Conservation (phyloP, 2,329 filamentous ascomycete genomes). For the Exophiala alcalophila region DNA sequence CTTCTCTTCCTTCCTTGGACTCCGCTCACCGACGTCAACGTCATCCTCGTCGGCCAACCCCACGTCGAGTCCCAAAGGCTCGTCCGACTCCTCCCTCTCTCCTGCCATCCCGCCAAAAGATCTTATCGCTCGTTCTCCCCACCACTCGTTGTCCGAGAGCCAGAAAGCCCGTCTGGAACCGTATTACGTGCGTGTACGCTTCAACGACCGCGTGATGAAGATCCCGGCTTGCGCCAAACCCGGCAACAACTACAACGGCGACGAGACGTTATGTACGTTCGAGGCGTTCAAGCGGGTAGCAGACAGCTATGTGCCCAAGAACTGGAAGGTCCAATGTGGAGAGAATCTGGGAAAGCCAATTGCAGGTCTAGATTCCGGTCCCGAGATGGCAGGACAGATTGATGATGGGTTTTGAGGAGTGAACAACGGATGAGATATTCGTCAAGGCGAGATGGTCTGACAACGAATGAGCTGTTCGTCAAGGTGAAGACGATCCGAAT, state of each 20-base stretch:
- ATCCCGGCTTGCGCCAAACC: constrained; percentile 74
- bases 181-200: constrained; percentile 85
- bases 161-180: constrained; percentile 63
- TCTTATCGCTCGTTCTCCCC: constrained; percentile 59
- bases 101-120: constrained; percentile 19
- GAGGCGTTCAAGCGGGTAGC: constrained; percentile 89
- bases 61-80: constrained; percentile 28
- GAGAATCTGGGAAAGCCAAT: constrained; percentile 50
- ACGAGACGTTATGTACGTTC: constrained; percentile 87
- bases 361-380: constrained; percentile 13
- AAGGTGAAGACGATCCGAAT: too few species aligned
- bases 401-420: constrained; percentile 26
- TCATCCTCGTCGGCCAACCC: constrained; percentile 17
- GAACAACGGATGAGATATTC: too few species aligned
- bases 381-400: constrained; percentile 25
- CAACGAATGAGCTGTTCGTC: too few species aligned
- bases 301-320: constrained; percentile 79
- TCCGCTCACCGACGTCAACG: constrained; percentile 31
- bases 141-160: constrained; percentile 52
- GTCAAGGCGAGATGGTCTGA: too few species aligned
- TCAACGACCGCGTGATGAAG: constrained; percentile 79
- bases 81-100: constrained; percentile 17
- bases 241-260: constrained; percentile 81
- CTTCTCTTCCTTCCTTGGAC: constrained; percentile 29
- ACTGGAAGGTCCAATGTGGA: constrained; percentile 68